Conservation (phyloP, 805 yeast species). For the Lipomyces orientalis region DNA sequence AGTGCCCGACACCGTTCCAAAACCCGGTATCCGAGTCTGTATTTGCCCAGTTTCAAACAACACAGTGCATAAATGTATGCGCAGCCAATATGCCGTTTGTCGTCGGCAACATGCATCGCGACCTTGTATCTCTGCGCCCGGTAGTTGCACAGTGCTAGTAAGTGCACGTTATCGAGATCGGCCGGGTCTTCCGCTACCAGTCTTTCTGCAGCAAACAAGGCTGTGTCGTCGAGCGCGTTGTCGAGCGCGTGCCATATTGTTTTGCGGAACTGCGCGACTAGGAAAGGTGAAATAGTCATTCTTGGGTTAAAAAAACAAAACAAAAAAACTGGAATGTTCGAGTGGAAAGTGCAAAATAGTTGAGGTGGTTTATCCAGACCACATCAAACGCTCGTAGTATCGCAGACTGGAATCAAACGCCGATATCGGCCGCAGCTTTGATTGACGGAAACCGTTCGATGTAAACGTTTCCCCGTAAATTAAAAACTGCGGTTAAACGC, state of each 20-base stretch:
- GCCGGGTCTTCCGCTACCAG: conserved; percentile 66
- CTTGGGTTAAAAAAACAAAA: background rate
- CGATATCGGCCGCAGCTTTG: background rate
- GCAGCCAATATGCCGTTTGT: conserved; percentile 71
- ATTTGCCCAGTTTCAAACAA: conserved; percentile 60
- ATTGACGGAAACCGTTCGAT: background rate
- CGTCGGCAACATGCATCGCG: conserved; percentile 58
- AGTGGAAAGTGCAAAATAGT: background rate
- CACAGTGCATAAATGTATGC: conserved; percentile 74
- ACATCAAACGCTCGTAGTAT: background rate
- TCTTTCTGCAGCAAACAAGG: conserved; percentile 86
- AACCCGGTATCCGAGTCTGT: conserved; percentile 58
- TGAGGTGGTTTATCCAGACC: background rate
- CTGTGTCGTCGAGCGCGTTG: conserved; percentile 69
- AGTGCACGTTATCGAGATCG: conserved; percentile 65
- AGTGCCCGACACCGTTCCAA: conserved; percentile 27
- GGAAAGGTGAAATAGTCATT: conserved; percentile 1
- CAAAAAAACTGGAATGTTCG: background rate
- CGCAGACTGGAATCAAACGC: background rate
- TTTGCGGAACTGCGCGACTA: conserved; percentile 48
- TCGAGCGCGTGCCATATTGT: conserved; percentile 73
- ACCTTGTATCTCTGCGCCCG: conserved; percentile 65
- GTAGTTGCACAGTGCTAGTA: conserved; percentile 70
- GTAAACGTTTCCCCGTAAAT: background rate
- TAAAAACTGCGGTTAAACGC: background rate